A percentile compares a stretch with the other conserved stretches of the same genome.
These are phyloP conservation scores for Talinum fruticosum DNA, from an alignment of 148 eudicot genomes.

Conservation along the genomic window DNA sequence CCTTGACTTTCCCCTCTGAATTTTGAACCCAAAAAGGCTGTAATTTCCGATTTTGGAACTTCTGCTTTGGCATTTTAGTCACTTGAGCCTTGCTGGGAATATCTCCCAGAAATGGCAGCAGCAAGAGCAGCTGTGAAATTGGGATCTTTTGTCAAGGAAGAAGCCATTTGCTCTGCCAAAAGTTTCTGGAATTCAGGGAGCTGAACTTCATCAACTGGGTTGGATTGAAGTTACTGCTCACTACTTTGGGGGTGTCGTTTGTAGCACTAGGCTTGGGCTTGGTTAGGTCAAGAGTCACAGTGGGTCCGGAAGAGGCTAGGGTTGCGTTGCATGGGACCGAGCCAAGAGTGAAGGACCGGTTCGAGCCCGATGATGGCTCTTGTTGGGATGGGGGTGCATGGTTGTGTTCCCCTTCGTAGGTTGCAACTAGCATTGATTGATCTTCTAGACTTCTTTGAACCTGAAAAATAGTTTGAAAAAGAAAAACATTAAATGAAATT, in stretches of 20 bases:
- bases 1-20: neutral
- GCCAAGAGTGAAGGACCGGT: conserved; percentile 23
- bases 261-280: conserved; percentile 24
- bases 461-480: conserved; percentile 28
- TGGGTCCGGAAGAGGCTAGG: conserved; percentile 23
- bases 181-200: conserved; percentile 48
- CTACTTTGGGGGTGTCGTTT: conserved; percentile 15
- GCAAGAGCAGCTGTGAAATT: conserved; percentile 75
- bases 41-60: neutral
- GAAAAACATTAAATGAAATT: neutral
- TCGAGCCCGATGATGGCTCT: conserved; percentile 29
- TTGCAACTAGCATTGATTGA: conserved; percentile 63
- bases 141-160: conserved; percentile 70
- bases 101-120: conserved; percentile 56
- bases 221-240: neutral
- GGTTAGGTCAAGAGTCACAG: conserved; percentile 31
- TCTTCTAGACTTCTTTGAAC: conserved; percentile 84
- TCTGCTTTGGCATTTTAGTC: neutral
- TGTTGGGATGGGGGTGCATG: conserved; percentile 42
- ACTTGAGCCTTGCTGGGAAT: conserved; percentile 26
- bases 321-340: conserved; percentile 4
- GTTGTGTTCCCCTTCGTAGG: conserved; percentile 88
- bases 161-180: conserved; percentile 76
- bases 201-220: conserved; percentile 22
- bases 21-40: conserved; percentile 1